A percentile compares a stretch with the other conserved stretches of the same genome.
These are phyloP conservation scores for Fusarium duplospermum DNA, from an alignment of 2,329 filamentous ascomycete species.

Conservation along the genomic window DNA sequence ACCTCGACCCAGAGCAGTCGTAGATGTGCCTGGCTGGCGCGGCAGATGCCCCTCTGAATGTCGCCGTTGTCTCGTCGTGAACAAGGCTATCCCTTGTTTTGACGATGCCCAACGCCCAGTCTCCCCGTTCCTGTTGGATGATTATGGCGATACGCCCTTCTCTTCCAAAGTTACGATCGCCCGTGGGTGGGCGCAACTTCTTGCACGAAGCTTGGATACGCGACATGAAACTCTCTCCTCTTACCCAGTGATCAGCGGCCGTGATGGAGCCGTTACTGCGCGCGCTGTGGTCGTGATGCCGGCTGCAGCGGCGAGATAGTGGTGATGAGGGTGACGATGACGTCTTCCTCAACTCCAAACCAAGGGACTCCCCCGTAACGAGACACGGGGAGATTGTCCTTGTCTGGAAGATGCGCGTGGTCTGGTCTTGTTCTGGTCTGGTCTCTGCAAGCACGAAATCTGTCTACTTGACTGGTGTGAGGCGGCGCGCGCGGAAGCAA, in stretches of 20 bases:
- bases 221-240: constrained; percentile 26
- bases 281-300: constrained; percentile 7
- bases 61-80: constrained; percentile 32
- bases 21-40: constrained; percentile 25
- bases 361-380: not conserved
- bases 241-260: constrained; percentile 32
- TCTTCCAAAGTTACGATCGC: constrained; percentile 43
- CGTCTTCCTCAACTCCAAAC: constrained; percentile 11
- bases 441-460: constrained; percentile 18
- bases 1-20: constrained; percentile 26
- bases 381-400: constrained; percentile 11
- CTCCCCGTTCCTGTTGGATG: constrained; percentile 28
- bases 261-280: not conserved
- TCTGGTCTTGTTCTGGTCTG: not conserved
- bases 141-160: constrained; percentile 29
- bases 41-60: constrained; percentile 29
- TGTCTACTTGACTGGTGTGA: constrained; percentile 30
- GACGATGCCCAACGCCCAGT: constrained; percentile 42
- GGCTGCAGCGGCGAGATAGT: constrained; percentile 4
- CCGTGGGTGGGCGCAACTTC: constrained; percentile 24
- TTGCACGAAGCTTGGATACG: constrained; percentile 27
- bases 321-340: constrained; percentile 25
- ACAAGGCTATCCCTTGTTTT: constrained; percentile 46
- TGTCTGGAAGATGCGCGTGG: constrained; percentile 22
- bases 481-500: constrained; percentile 18